phyloP scores from a whole-genome alignment of 257 asterid genomes.

The Penstemon newberryi region DNA sequence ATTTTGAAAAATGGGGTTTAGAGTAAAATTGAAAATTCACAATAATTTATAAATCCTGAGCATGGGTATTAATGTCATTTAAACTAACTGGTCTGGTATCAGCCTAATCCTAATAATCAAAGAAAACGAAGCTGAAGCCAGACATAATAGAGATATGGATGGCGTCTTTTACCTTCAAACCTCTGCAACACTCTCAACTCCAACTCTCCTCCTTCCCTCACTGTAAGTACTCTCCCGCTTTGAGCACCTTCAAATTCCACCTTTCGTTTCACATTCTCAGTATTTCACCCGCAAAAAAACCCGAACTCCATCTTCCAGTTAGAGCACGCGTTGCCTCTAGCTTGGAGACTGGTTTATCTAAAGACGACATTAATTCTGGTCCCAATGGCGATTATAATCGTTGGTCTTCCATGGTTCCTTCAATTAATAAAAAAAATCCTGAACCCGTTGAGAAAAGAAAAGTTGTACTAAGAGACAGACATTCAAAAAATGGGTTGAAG shows the following conservation, averaged over 20 bases:
- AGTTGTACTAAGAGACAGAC: conserved; percentile 47
- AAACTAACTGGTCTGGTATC: background rate
- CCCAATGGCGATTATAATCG: conserved; percentile 33
- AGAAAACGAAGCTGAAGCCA: background rate
- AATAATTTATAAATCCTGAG: too few species aligned
- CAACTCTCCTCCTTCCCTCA: conserved; percentile 49
- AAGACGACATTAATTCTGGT: conserved; percentile 17
- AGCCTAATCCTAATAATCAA: background rate
- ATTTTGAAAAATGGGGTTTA: too few species aligned
- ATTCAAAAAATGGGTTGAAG: conserved; percentile 39
- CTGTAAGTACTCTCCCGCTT: conserved; percentile 43
- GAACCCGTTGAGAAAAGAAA: conserved; percentile 39
- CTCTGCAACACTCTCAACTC: conserved; percentile 51
- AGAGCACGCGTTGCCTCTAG: conserved; percentile 39
- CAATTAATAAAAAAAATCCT: conserved; percentile 26
- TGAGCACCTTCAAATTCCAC: conserved; percentile 42
- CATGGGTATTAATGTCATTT: conserved; percentile 3
- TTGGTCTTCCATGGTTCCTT: conserved; percentile 43
- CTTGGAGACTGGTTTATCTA: conserved; percentile 34
- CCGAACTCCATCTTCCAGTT: conserved; percentile 26
- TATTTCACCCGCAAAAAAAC: conserved; percentile 22
- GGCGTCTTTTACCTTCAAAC: conserved; percentile 52
- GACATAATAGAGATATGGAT: conserved; percentile 29
- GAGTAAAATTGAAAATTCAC: too few species aligned
- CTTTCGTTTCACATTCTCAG: conserved; percentile 11